Evolutionary conservation across 768 basidiomycete species (phyloP), one percentile per base, ranked within the genome.

Genomic region (Suillus luteus): DNA sequence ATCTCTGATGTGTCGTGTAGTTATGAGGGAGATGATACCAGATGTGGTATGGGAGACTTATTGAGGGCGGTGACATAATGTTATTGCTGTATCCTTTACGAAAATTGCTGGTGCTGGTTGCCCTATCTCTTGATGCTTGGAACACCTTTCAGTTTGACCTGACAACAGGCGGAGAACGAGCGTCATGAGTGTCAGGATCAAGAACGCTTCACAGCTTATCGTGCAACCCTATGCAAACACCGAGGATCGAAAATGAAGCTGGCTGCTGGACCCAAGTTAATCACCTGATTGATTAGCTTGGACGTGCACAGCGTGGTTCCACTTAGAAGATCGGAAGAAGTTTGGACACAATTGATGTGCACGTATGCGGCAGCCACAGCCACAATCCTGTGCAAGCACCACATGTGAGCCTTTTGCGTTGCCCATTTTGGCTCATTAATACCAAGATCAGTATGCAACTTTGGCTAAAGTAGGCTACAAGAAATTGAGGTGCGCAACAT

Each of bases 11-110:
- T 27, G 24, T 65, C 24, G 58, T 63, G 65, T 63, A 90, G 89
- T 93, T 40, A 95, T 96, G 92, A 84, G 91, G 62, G 76, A 86
- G 38, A 83, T 92, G n/a, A 70, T 95, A 66, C 85, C 89, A 0
- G 84, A 90, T 64, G 67, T 83, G 14, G 79, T 89, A 66, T 94
- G 92, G 92, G 89, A 92, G 76, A 89, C 87, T 7, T 93, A 88
- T 74, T 94, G 77, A 81, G 14, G 49, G 57, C 31, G 35, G 31
- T 31, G 19, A 33, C 55, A 57, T 27, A 17, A 57, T 27, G 10
- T 40, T 57, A 24, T 57, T 40, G 24, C 24, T 24, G 19, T 33
- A 33, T 54, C 33, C 19, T 54, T 11, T 35, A 54, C 11, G 19
- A n/a, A 54, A n/a, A 12, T 35, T 19, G 33, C 6, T 12, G 19